Percentiles rank a stretch among this genome's conserved stretches.
phyloP scores from a whole-genome alignment of 2,329 filamentous ascomycete genomes.

The Aschersonia sp. region DNA sequence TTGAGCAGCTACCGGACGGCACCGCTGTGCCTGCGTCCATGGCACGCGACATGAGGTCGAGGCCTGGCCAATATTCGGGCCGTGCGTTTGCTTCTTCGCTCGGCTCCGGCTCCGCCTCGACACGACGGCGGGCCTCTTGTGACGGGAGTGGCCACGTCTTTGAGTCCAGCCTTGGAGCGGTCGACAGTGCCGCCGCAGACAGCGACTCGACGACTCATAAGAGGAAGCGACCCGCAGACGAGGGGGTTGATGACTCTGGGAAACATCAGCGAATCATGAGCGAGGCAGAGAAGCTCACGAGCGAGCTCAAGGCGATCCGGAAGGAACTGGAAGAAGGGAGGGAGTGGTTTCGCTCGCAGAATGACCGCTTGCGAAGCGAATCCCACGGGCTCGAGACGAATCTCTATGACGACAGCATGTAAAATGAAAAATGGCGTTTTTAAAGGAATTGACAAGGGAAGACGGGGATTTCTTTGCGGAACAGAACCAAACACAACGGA shows the following conservation, averaged over 20 bases:
- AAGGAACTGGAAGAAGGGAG: slow-evolving; percentile 30
- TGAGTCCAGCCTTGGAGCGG: background rate
- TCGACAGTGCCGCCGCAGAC: slow-evolving; percentile 2
- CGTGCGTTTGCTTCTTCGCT: background rate
- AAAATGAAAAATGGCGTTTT: slow-evolving; percentile 1
- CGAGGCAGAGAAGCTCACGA: slow-evolving; percentile 23
- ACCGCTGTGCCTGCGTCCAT: slow-evolving; percentile 36
- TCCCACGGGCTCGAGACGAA: slow-evolving; percentile 16
- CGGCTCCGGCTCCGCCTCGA: background rate
- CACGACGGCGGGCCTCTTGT: slow-evolving; percentile 1
- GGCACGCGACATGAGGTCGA: slow-evolving; percentile 23
- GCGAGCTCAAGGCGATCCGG: slow-evolving; percentile 25
- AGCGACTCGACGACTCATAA: slow-evolving; percentile 10
- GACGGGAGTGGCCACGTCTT: background rate
- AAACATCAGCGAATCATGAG: slow-evolving; percentile 26
- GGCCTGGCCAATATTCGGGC: slow-evolving; percentile 1
- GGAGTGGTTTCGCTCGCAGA: slow-evolving; percentile 32
- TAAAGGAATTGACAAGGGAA: background rate
- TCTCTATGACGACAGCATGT: slow-evolving; percentile 18
- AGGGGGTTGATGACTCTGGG: slow-evolving; percentile 10
- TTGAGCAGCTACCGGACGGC: slow-evolving; percentile 38
- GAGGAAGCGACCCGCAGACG: slow-evolving; percentile 16
- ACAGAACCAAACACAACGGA: no score
- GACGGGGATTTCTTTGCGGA: background rate
- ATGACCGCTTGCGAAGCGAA: slow-evolving; percentile 24